phyloP scores from a whole-genome alignment of 805 yeast species.

The Saccharomycopsis malanga region DNA sequence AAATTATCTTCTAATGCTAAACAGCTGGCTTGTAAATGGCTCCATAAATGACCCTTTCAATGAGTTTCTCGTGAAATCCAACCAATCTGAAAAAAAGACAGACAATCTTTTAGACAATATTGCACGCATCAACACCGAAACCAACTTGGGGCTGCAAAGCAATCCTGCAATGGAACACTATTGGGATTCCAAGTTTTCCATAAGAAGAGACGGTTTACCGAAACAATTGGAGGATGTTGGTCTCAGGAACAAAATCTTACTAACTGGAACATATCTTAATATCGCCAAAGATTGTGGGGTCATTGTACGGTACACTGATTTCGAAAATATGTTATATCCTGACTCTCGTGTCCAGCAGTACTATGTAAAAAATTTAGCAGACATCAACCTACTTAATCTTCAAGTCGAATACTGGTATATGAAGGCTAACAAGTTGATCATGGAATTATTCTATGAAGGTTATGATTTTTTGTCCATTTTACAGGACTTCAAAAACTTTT shows the following conservation, averaged over 20 bases:
- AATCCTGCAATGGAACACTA: conserved; percentile 39
- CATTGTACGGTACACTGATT: conserved; percentile 29
- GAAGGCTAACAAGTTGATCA: conserved; percentile 57
- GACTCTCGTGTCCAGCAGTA: conserved; percentile 7
- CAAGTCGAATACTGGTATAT: conserved; percentile 54
- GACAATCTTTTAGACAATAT: background rate
- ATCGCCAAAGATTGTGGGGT: conserved; percentile 59
- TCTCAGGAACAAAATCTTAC: conserved; percentile 56
- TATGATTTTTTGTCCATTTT: conserved; percentile 46
- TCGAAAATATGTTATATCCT: conserved; percentile 18
- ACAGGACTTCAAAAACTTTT: conserved; percentile 46
- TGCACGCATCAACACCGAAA: background rate
- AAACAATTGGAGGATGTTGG: conserved; percentile 49
- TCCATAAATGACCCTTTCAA: conserved; percentile 67
- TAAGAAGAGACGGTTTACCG: conserved; percentile 70
- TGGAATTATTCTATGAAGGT: conserved; percentile 53
- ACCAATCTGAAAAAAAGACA: conserved; percentile 1
- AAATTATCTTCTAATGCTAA: conserved; percentile 61
- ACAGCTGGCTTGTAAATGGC: conserved; percentile 76
- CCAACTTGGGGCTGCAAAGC: conserved; percentile 3
- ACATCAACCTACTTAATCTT: conserved; percentile 37
- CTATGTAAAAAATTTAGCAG: conserved; percentile 27
- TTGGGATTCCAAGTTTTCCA: conserved; percentile 70
- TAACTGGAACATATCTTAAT: conserved; percentile 81
- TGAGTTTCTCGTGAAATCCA: conserved; percentile 68